phyloP scores from a whole-genome alignment of 352 stramenopile genomes.

The Pythium vanterpoolii region DNA sequence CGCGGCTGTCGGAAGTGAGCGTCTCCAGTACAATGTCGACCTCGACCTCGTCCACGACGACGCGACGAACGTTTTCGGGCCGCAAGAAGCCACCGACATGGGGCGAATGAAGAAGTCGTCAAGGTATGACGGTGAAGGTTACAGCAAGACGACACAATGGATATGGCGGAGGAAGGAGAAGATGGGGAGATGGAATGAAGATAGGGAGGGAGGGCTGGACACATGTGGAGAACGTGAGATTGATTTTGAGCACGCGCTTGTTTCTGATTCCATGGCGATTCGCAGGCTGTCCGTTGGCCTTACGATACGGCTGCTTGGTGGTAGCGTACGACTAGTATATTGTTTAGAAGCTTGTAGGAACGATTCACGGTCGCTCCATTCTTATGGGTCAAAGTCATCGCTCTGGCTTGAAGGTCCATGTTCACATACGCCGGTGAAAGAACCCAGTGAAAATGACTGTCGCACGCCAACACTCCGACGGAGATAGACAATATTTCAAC shows the following conservation, averaged over 20 bases:
- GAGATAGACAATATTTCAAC: not conserved
- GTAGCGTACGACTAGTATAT: too few relatives aligned
- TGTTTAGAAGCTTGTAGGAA: too few relatives aligned
- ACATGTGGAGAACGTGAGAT: too few relatives aligned
- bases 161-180: not conserved
- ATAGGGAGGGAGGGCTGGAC: too few relatives aligned
- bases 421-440: not conserved
- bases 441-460: conserved; percentile 22
- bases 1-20: conserved; percentile 23
- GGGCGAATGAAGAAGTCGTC: conserved; percentile 34
- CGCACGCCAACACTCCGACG: conserved; percentile 19
- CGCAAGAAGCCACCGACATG: conserved; percentile 79
- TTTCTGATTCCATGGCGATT: too few relatives aligned
- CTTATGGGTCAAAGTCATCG: too few relatives aligned
- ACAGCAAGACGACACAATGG: not conserved
- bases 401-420: not conserved
- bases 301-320: too few relatives aligned
- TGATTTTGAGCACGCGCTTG: too few relatives aligned
- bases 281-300: too few relatives aligned
- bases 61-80: conserved; percentile 64
- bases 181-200: too few relatives aligned
- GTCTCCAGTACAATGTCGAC: conserved; percentile 34
- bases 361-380: too few relatives aligned
- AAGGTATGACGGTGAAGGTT: not conserved
- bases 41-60: conserved; percentile 27